Percentiles rank a stretch among this genome's conserved stretches.
Conservation (phyloP, 305 asterid species). For the Solanum chacoense region DNA sequence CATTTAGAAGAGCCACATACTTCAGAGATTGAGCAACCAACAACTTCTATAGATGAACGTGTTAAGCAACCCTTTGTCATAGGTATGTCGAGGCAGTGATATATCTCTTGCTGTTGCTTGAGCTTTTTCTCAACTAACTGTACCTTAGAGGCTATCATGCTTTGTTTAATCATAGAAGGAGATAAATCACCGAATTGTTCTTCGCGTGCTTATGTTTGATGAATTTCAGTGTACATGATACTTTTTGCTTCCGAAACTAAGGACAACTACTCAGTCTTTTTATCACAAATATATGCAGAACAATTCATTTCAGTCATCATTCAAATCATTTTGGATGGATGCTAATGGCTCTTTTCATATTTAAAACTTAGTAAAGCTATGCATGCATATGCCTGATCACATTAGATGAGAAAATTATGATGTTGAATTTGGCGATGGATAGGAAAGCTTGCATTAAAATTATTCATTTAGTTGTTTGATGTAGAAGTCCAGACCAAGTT, state of each 20-base stretch:
- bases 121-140: neutral
- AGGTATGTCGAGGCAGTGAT: conserved; percentile 28
- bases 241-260: neutral
- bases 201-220: neutral
- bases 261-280: neutral
- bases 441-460: neutral
- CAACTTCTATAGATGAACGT: conserved; percentile 36
- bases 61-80: conserved; percentile 78
- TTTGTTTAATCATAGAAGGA: neutral
- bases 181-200: neutral
- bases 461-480: neutral
- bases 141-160: neutral
- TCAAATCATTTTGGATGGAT: neutral
- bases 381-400: neutral
- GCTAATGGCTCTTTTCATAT: neutral
- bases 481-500: neutral
- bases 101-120: neutral
- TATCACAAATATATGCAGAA: neutral
- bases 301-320: neutral
- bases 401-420: neutral
- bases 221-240: neutral
- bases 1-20: conserved; percentile 37
- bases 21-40: conserved; percentile 32
- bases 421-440: neutral
- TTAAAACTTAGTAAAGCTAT: neutral